phyloP scores from a whole-genome alignment of 2,329 filamentous ascomycete genomes.

The Teratosphaeria gauchensis region DNA sequence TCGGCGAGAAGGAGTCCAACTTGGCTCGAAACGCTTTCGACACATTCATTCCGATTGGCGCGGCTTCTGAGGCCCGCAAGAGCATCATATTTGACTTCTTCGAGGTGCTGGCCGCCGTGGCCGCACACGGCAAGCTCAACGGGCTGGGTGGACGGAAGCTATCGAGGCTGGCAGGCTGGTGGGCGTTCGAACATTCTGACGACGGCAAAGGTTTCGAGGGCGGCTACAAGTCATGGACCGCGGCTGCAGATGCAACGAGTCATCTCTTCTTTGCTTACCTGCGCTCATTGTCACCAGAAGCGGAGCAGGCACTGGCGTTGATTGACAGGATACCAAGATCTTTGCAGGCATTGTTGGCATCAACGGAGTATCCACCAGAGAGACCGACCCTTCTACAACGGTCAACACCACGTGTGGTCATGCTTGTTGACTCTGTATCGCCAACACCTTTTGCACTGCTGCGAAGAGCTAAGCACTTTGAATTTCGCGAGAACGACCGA shows the following conservation, averaged over 20 bases:
- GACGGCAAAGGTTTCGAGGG: slow-evolving; percentile 86
- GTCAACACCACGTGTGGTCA: slow-evolving; percentile 78
- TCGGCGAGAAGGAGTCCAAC: slow-evolving; percentile 87
- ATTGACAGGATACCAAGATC: slow-evolving; percentile 84
- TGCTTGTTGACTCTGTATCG: slow-evolving; percentile 93
- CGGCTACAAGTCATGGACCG: slow-evolving; percentile 81
- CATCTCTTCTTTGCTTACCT: slow-evolving; percentile 98
- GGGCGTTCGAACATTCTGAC: slow-evolving; percentile 90
- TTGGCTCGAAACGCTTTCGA: slow-evolving; percentile 89
- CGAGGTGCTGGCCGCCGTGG: slow-evolving; percentile 80
- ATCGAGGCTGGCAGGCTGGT: slow-evolving; percentile 93
- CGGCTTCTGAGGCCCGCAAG: slow-evolving; percentile 74
- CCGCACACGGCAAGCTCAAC: slow-evolving; percentile 87
- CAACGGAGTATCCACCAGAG: slow-evolving; percentile 88
- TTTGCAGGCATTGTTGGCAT: slow-evolving; percentile 78
- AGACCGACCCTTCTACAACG: slow-evolving; percentile 66
- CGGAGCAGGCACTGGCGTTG: slow-evolving; percentile 56
- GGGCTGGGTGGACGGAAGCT: slow-evolving; percentile 88
- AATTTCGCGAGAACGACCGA: slow-evolving; percentile 80
- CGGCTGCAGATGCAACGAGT: slow-evolving; percentile 88
- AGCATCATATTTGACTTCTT: slow-evolving; percentile 96
- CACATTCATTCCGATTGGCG: slow-evolving; percentile 89
- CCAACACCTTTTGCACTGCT: slow-evolving; percentile 87
- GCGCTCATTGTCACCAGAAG: slow-evolving; percentile 76
- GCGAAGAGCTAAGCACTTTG: slow-evolving; percentile 84